These are phyloP conservation scores for Echites panduratus DNA, from an alignment of 257 asterid genomes.

Conservation along the genomic window DNA sequence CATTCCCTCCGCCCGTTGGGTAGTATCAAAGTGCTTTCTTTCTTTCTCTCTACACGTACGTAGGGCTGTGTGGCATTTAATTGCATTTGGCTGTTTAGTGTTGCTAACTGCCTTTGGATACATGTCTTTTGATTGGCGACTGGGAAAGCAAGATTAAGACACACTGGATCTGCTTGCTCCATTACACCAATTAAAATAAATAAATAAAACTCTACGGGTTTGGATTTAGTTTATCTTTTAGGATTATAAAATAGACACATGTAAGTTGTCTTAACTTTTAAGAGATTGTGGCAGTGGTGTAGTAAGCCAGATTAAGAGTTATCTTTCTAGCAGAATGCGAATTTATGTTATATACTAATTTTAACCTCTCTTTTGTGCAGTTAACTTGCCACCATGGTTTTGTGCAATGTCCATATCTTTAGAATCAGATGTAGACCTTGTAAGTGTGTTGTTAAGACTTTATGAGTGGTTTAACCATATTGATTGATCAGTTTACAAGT, in stretches of 20 bases:
- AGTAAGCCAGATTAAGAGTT: too few species aligned
- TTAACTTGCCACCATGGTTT: constrained; percentile 90
- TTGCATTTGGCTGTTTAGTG: background rate
- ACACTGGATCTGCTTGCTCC: too few species aligned
- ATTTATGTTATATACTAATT: constrained; percentile 11
- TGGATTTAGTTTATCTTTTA: too few species aligned
- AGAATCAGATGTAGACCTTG: constrained; percentile 64
- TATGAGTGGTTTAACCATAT: background rate
- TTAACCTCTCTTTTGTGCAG: constrained; percentile 41
- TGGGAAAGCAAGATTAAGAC: too few species aligned
- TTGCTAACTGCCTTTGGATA: background rate
- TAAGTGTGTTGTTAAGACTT: constrained; percentile 39
- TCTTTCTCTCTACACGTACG: background rate
- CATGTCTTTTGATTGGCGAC: background rate
- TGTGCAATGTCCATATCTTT: constrained; percentile 59
- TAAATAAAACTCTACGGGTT: too few species aligned
- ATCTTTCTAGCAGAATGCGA: background rate
- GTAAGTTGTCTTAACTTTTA: too few species aligned
- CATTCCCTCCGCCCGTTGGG: background rate
- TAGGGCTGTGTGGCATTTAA: too few species aligned
- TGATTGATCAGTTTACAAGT: background rate
- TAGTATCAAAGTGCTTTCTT: background rate
- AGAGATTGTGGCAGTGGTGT: too few species aligned
- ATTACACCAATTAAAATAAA: too few species aligned
- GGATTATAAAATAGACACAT: too few species aligned